phyloP scores from a whole-genome alignment of 1,139 yeast genomes.

The Candida gigantensis region DNA sequence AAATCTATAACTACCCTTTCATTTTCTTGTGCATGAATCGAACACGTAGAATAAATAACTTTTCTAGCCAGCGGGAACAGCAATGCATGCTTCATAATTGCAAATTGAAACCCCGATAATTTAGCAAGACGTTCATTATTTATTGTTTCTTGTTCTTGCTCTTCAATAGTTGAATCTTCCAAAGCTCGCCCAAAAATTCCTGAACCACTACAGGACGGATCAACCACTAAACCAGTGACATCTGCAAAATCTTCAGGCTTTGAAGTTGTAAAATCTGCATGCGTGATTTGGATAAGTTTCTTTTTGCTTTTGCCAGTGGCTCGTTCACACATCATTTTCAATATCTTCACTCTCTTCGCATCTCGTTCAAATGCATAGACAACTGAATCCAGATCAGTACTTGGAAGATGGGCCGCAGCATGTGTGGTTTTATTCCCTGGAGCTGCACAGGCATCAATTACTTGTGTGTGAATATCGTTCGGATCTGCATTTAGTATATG shows the following conservation, averaged over 20 bases:
- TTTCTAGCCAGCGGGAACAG: constrained; percentile 72
- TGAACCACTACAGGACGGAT: constrained; percentile 97
- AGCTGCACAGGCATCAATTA: constrained; percentile 95
- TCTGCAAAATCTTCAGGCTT: constrained; percentile 61
- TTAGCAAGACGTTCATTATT: constrained; percentile 64
- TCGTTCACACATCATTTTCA: constrained; percentile 72
- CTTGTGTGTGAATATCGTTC: constrained; percentile 47
- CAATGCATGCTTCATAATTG: constrained; percentile 86
- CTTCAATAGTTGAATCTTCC: constrained; percentile 44
- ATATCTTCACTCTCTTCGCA: constrained; percentile 64
- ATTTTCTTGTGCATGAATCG: constrained; percentile 89
- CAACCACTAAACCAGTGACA: constrained; percentile 83
- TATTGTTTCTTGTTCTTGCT: constrained; percentile 42
- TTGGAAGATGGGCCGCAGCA: constrained; percentile 60
- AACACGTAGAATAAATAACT: constrained; percentile 95
- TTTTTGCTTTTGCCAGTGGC: constrained; percentile 63
- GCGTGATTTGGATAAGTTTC: constrained; percentile 63
- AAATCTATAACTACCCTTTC: constrained; percentile 86
- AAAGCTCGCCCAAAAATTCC: constrained; percentile 89
- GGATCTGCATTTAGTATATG: constrained; percentile 64
- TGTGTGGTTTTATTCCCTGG: constrained; percentile 99
- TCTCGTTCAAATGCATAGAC: constrained; percentile 91
- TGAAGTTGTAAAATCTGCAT: constrained; percentile 78
- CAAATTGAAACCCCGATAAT: constrained; percentile 81
- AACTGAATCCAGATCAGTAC: constrained; percentile 4